Base-by-base conservation (phyloP, 108 stramenopile genomes). In the Mediolabrus comicus region DNA sequence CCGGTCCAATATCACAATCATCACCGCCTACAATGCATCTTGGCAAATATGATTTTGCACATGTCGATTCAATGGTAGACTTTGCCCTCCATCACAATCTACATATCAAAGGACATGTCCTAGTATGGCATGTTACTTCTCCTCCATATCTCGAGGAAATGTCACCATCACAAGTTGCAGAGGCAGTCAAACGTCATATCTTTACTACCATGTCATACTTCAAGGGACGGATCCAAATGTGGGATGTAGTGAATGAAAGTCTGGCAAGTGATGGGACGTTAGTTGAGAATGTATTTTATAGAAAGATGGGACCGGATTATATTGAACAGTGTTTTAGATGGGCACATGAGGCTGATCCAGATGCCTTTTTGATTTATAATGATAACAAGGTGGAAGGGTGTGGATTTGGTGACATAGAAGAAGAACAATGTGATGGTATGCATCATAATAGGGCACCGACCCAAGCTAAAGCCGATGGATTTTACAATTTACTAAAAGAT, bases 161-260 rank as follows among this genome's bases (percentile, higher is more conserved):
- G 78, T 49, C 71, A 2, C 72, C 86, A 3, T 80, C 80, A 14
- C 75, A 92, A 65, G 87, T 94, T 2, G 65, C 77, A 46, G 79
- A 87, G 62, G 68, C 74, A 27, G 55, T 92, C 19, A 55, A 68
- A 51, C 81, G 88, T 28, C 96, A 96, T 62, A 95, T 96, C 62
- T 89, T 83, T 53, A 93, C 96, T 11, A 84, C 87, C 57, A 89
- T 96, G 87, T 91, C 81, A 9, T 88, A 96, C 67, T 96, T 88
- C 69, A 70, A 80, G 22, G 92, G 89, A 3, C 83, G 91, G 9
- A 92, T 95, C 22, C 26, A 73, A 43, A 72, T 86, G 29, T 97
- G 96, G 96, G 96, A 97, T 80, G 96, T 97, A 0, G 96, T 97
- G 31, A 97, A 97, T 75, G 96, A 97, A 68, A 72, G 91, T 0